Conservation (phyloP, 75 land plant genomes). For the Adiantum capillusveneris region DNA sequence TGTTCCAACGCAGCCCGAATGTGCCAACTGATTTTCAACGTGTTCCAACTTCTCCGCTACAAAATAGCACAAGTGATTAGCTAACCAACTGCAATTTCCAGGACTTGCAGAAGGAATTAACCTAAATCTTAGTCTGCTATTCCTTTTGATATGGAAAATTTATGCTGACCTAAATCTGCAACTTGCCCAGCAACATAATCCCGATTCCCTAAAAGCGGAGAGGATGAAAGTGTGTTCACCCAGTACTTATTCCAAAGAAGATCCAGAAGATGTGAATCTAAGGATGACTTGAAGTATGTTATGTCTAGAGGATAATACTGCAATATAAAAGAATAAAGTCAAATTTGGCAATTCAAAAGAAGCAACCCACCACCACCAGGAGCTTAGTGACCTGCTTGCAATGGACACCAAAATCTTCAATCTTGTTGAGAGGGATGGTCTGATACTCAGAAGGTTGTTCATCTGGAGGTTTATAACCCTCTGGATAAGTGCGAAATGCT, state of each 20-base stretch:
- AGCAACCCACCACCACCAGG: neutral
- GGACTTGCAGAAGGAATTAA: too few relatives aligned
- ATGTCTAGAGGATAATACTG: conserved; percentile 97
- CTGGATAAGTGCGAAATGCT: conserved; percentile 93
- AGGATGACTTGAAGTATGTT: conserved; percentile 93
- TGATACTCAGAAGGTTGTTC: conserved; percentile 96
- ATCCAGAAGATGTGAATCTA: conserved; percentile 87
- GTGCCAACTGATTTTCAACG: conserved; percentile 82
- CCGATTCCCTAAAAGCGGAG: conserved; percentile 80
- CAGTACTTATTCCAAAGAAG: conserved; percentile 97
- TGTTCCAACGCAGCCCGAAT: conserved; percentile 74
- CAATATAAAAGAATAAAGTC: conserved; percentile 11
- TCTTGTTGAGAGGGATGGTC: conserved; percentile 93
- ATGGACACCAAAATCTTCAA: conserved; percentile 99
- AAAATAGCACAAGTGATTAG: too few relatives aligned
- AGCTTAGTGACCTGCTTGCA: conserved; percentile 85
- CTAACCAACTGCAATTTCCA: too few relatives aligned
- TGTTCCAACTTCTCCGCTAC: conserved; percentile 96
- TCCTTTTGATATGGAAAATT: neutral
- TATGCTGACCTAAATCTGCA: conserved; percentile 75
- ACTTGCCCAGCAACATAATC: conserved; percentile 99
- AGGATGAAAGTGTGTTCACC: conserved; percentile 98
- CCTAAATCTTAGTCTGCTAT: too few relatives aligned
- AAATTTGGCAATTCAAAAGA: neutral
- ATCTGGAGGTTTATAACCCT: conserved; percentile 93